Conservation (phyloP, 495 filamentous ascomycete species). For the Penicillium subrubescens region DNA sequence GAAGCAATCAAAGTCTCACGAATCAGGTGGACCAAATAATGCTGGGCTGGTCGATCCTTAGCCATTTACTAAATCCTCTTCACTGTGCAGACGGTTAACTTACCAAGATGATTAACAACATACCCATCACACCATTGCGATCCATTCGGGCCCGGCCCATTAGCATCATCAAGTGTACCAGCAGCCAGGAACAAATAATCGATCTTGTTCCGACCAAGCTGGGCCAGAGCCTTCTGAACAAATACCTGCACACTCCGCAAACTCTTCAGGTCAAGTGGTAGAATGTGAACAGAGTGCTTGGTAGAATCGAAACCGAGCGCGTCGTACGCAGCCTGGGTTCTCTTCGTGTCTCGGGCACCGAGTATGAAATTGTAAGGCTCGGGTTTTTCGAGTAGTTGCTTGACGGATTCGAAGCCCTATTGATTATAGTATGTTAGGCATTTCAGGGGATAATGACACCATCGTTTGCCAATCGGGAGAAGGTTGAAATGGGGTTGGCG, state of each 20-base stretch:
- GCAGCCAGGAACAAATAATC: slow-evolving; percentile 29
- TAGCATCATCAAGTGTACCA: slow-evolving; percentile 22
- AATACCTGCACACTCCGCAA: slow-evolving; percentile 31
- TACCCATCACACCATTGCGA: slow-evolving; percentile 31
- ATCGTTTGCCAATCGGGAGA: background rate
- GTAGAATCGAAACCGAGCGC: slow-evolving; percentile 24
- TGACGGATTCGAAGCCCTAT: slow-evolving; percentile 36
- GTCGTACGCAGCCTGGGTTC: slow-evolving; percentile 24
- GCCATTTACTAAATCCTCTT: too few relatives aligned
- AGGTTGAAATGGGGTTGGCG: background rate
- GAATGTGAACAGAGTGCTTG: slow-evolving; percentile 24
- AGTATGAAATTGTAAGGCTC: slow-evolving; percentile 33
- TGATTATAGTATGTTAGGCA: background rate
- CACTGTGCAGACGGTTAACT: too few relatives aligned
- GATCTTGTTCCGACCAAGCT: slow-evolving; percentile 20
- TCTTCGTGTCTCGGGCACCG: slow-evolving; percentile 27
- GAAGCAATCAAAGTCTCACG: slow-evolving; percentile 27
- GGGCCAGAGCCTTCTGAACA: slow-evolving; percentile 21
- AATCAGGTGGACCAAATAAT: slow-evolving; percentile 31
- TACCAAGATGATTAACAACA: slow-evolving; percentile 35
- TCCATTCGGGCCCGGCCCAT: slow-evolving; percentile 28
- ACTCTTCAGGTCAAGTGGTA: slow-evolving; percentile 28
- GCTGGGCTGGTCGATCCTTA: too few relatives aligned
- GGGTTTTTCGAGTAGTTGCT: slow-evolving; percentile 29
- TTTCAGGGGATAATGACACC: background rate